Evolutionary conservation across 148 eudicot species (phyloP).

Genomic region (Pouteria glomerata): DNA sequence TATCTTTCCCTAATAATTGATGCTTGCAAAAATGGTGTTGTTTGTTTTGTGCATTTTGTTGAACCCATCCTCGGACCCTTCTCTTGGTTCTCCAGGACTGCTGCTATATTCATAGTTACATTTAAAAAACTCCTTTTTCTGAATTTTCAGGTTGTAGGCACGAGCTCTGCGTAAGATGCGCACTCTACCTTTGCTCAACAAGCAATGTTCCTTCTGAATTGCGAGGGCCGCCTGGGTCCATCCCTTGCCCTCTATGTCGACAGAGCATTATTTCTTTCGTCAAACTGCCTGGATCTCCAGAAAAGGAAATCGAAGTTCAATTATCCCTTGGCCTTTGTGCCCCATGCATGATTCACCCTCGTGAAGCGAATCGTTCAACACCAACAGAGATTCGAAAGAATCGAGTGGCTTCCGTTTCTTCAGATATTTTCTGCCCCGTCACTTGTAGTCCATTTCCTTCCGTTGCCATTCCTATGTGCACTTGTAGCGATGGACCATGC

Average conservation of each 20-base stretch:
- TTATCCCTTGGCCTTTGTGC: conserved; percentile 75
- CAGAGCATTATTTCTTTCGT: conserved; percentile 61
- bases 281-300: conserved; percentile 61
- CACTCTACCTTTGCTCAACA: conserved; percentile 87
- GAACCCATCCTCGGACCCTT: background rate
- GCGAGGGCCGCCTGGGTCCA: conserved; percentile 77
- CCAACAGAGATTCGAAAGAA: conserved; percentile 56
- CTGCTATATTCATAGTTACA: background rate
- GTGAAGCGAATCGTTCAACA: conserved; percentile 48
- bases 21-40: background rate
- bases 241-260: conserved; percentile 92
- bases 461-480: conserved; percentile 67
- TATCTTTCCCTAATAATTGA: too few species aligned
- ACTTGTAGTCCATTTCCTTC: conserved; percentile 93
- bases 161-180: conserved; percentile 90
- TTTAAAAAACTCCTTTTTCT: background rate
- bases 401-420: conserved; percentile 68
- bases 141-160: conserved; percentile 72
- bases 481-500: conserved; percentile 83
- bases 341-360: conserved; percentile 84
- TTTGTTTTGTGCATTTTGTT: background rate
- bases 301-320: conserved; percentile 58
- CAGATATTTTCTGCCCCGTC: conserved; percentile 81
- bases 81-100: background rate
- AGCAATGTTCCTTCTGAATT: conserved; percentile 57